A percentile compares a stretch with the other conserved stretches of the same genome.
phyloP scores from a whole-genome alignment of 1,284 basidiomycete species.

The Mycosarcoma mackinlayi region DNA sequence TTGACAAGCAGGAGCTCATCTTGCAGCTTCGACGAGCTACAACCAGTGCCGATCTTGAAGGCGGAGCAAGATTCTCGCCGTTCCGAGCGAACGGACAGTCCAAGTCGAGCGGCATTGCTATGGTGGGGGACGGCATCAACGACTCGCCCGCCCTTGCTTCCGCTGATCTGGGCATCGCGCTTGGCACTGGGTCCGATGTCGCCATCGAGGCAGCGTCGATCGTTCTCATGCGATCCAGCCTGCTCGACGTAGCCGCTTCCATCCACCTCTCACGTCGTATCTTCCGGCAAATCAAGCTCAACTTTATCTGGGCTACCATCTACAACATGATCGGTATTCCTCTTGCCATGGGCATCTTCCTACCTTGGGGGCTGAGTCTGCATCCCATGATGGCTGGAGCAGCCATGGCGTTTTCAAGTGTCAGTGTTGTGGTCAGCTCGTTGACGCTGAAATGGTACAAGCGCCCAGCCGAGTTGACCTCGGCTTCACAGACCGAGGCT shows the following conservation, averaged over 20 bases:
- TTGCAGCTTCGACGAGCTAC: slow-evolving; percentile 69
- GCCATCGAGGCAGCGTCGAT: slow-evolving; percentile 98
- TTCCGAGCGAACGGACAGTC: slow-evolving; percentile 28
- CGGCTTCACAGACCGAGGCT: neutral
- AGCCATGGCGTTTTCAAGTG: slow-evolving; percentile 97
- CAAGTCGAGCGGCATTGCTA: slow-evolving; percentile 50
- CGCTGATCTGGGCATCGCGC: slow-evolving; percentile 93
- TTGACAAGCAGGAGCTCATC: slow-evolving; percentile 61
- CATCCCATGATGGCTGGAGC: slow-evolving; percentile 98
- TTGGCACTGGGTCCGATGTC: slow-evolving; percentile 93
- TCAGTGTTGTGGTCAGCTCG: slow-evolving; percentile 92
- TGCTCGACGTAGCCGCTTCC: slow-evolving; percentile 95
- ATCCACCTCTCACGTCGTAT: slow-evolving; percentile 89
- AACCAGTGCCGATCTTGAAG: slow-evolving; percentile 24
- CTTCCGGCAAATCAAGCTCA: slow-evolving; percentile 85
- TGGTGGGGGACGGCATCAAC: slow-evolving; percentile 99
- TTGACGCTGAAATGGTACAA: slow-evolving; percentile 77
- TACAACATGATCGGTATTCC: slow-evolving; percentile 96
- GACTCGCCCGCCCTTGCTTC: slow-evolving; percentile 96
- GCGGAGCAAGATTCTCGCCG: slow-evolving; percentile 21
- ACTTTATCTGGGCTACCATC: slow-evolving; percentile 68
- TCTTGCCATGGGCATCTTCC: slow-evolving; percentile 96
- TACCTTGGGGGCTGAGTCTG: slow-evolving; percentile 90
- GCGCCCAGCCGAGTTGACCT: slow-evolving; percentile 50
- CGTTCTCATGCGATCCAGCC: slow-evolving; percentile 94